A percentile compares a stretch with the other conserved stretches of the same genome.
phyloP scores from a whole-genome alignment of 139 green algal species.

The Penium margaritaceum region DNA sequence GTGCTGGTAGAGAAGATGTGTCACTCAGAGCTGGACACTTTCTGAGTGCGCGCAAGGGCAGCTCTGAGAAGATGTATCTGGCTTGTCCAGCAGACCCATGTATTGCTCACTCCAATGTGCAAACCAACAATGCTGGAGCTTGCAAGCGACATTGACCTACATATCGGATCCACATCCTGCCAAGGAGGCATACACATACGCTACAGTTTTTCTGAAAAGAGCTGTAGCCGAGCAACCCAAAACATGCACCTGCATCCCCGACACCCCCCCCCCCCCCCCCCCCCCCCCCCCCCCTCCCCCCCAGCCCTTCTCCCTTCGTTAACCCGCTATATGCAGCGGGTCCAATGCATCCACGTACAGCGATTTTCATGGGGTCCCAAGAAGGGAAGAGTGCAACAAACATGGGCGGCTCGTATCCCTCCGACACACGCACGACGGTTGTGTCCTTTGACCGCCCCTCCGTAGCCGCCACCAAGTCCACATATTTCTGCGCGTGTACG shows the following conservation, averaged over 20 bases:
- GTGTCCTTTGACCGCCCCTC: conserved; percentile 39
- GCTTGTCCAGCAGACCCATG: no score
- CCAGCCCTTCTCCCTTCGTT: not conserved
- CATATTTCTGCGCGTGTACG: conserved; percentile 30
- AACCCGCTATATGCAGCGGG: not conserved
- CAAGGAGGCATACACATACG: not conserved
- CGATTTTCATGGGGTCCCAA: conserved; percentile 14
- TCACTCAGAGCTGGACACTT: no score
- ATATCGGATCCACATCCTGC: not conserved
- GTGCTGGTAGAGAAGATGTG: no score
- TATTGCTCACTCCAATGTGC: no score
- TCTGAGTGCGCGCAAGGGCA: no score
- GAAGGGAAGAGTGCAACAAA: conserved; percentile 43
- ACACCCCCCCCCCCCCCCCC: no score
- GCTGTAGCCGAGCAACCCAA: not conserved
- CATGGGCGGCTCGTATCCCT: conserved; percentile 45
- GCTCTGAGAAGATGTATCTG: no score
- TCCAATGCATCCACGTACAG: conserved; percentile 1
- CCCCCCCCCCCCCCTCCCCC: no score
- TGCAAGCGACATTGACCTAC: no score
- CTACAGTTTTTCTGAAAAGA: not conserved
- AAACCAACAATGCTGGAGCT: no score
- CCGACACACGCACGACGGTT: conserved; percentile 16
- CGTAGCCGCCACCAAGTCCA: conserved; percentile 8
- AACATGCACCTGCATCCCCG: no score